Percentiles rank a stretch among this genome's conserved stretches.
Conservation (phyloP, 768 basidiomycete species). For the Rubroboletus pulcherrimus region DNA sequence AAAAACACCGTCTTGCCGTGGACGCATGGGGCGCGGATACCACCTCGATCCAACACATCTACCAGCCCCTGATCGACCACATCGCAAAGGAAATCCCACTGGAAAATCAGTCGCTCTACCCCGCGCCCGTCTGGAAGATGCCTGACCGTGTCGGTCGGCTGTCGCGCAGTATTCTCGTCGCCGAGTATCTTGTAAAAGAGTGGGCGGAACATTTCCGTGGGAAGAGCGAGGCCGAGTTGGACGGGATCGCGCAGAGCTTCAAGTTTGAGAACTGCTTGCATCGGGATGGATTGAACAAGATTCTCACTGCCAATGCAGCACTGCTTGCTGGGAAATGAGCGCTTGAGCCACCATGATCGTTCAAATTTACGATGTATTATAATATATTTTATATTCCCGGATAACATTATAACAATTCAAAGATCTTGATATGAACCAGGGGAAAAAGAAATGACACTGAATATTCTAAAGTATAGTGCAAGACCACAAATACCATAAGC, state of each 20-base stretch:
- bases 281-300: conserved; percentile 60
- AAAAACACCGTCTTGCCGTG: conserved; percentile 73
- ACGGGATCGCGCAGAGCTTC: conserved; percentile 74
- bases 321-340: conserved; percentile 2
- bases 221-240: conserved; percentile 56
- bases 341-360: too few species aligned
- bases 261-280: conserved; percentile 64
- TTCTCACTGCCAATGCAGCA: conserved; percentile 43
- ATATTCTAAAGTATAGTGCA: neutral
- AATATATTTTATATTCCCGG: neutral
- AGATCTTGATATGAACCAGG: neutral
- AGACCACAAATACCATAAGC: neutral
- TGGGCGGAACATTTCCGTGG: conserved; percentile 71
- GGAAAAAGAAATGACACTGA: neutral
- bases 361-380: neutral
- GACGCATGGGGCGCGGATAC: conserved; percentile 80
- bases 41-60: conserved; percentile 49
- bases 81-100: conserved; percentile 53
- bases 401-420: neutral
- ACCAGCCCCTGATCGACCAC: conserved; percentile 63
- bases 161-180: conserved; percentile 62
- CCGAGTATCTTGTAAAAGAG: conserved; percentile 68
- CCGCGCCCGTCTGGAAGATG: conserved; percentile 62
- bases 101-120: conserved; percentile 55
- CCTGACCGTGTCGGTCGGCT: conserved; percentile 52